Conservation (phyloP, 805 yeast species). For the Blastobotrys chiropterorum region DNA sequence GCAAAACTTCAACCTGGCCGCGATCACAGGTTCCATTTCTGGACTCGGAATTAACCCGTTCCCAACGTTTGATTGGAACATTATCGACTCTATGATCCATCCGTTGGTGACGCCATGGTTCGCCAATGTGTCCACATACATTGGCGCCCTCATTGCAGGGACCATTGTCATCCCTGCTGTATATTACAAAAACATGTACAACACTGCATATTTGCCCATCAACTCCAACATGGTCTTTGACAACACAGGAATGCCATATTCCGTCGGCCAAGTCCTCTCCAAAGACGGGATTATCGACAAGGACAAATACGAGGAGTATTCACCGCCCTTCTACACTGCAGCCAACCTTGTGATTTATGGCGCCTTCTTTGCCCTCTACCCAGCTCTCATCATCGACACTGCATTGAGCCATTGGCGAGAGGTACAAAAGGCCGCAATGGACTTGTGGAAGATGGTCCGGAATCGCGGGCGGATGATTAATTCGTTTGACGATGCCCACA, state of each 20-base stretch:
- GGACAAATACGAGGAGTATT: conserved; percentile 47
- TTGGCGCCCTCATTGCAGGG: conserved; percentile 41
- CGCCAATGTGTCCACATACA: conserved; percentile 29
- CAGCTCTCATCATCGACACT: conserved; percentile 45
- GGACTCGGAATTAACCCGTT: conserved; percentile 39
- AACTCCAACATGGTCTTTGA: conserved; percentile 48
- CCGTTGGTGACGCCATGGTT: conserved; percentile 41
- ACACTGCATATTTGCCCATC: conserved; percentile 55
- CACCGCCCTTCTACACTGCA: conserved; percentile 64
- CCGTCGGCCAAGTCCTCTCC: conserved; percentile 42
- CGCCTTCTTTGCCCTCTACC: conserved; percentile 49
- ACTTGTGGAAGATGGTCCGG: conserved; percentile 11
- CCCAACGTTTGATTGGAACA: conserved; percentile 38
- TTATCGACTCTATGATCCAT: conserved; percentile 31
- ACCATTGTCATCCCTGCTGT: conserved; percentile 42
- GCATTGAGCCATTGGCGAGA: conserved; percentile 15
- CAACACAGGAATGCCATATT: conserved; percentile 45
- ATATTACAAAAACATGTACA: conserved; percentile 50
- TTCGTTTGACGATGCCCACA: conserved; percentile 27
- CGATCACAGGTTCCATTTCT: conserved; percentile 39
- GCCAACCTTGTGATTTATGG: conserved; percentile 42
- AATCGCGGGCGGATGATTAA: conserved; percentile 9
- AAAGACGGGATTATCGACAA: conserved; percentile 33
- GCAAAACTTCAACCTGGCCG: conserved; percentile 45
- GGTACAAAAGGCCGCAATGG: conserved; percentile 18